phyloP scores from a whole-genome alignment of 768 basidiomycete genomes.

The Mycena crocata region DNA sequence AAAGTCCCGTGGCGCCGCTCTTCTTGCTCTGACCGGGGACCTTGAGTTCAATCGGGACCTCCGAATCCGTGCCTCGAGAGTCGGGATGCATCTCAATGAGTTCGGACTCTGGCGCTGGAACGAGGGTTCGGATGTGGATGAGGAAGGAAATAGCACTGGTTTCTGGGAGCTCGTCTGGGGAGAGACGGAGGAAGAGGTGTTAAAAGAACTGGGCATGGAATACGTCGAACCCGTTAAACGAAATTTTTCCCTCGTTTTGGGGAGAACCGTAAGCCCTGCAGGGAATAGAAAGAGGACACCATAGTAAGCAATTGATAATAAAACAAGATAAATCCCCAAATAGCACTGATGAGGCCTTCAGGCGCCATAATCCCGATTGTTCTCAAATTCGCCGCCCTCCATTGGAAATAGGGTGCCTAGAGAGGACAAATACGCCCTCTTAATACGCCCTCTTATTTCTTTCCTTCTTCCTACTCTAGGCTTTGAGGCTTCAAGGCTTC shows the following conservation, averaged over 20 bases:
- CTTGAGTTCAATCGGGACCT: conserved; percentile 56
- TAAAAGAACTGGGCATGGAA: conserved; percentile 56
- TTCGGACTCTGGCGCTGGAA: conserved; percentile 75
- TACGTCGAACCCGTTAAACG: conserved; percentile 53
- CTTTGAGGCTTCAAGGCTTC: too few relatives aligned
- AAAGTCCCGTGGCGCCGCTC: conserved; percentile 63
- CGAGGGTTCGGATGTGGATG: conserved; percentile 13
- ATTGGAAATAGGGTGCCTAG: too few relatives aligned
- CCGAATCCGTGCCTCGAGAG: conserved; percentile 53
- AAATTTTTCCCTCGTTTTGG: conserved; percentile 45
- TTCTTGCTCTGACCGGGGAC: conserved; percentile 70
- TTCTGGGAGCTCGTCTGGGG: conserved; percentile 61
- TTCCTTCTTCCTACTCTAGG: too few relatives aligned
- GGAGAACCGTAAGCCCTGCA: not conserved
- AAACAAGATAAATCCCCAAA: not conserved
- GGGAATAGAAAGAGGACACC: not conserved
- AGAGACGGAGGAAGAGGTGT: conserved; percentile 57
- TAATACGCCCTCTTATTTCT: too few relatives aligned
- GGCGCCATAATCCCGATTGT: too few relatives aligned
- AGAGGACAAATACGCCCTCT: too few relatives aligned
- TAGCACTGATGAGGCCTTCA: too few relatives aligned
- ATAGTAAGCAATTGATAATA: too few relatives aligned
- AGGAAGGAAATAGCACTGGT: conserved; percentile 38
- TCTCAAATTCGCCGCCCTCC: too few relatives aligned
- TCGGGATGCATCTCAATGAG: conserved; percentile 66